Evolutionary conservation across 441 rosid genomes (phyloP).

Genomic region (Gossypium schwendimanii): DNA sequence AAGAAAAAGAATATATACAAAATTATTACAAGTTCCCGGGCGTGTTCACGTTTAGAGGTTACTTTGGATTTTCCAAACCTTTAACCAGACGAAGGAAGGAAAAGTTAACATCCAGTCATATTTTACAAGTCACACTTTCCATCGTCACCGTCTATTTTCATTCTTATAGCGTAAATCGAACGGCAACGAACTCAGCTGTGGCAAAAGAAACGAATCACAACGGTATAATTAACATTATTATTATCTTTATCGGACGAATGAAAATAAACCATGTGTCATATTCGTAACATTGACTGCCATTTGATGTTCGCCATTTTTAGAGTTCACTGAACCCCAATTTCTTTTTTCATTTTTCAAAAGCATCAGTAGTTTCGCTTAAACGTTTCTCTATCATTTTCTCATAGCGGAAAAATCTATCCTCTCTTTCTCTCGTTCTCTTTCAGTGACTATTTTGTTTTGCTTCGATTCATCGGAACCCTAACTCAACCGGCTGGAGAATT

Average conservation of each 20-base stretch:
- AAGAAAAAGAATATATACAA: no score
- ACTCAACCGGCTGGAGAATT: slow-evolving; percentile 34
- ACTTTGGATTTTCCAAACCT: slow-evolving; percentile 1
- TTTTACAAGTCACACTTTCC: slow-evolving; percentile 12
- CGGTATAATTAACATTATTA: neutral
- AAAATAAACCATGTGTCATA: slow-evolving; percentile 23
- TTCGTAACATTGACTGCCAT: slow-evolving; percentile 18
- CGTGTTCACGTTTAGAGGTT: neutral
- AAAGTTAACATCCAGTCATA: neutral
- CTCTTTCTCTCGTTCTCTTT: neutral
- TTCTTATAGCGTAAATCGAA: neutral
- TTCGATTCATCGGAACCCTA: slow-evolving; percentile 53
- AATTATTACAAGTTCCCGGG: no score
- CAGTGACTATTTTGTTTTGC: neutral
- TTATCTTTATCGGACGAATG: slow-evolving; percentile 11
- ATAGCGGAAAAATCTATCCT: slow-evolving; percentile 1
- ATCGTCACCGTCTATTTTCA: slow-evolving; percentile 2
- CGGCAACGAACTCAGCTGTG: neutral
- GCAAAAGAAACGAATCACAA: neutral
- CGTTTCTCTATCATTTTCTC: slow-evolving; percentile 16
- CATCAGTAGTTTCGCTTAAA: slow-evolving; percentile 8
- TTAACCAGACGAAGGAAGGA: neutral
- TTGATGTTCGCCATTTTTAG: slow-evolving; percentile 20
- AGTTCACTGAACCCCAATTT: slow-evolving; percentile 17
- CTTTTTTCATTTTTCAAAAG: slow-evolving; percentile 7